Evolutionary conservation across 768 basidiomycete genomes (phyloP).

Genomic region (Termitomyces sp.): DNA sequence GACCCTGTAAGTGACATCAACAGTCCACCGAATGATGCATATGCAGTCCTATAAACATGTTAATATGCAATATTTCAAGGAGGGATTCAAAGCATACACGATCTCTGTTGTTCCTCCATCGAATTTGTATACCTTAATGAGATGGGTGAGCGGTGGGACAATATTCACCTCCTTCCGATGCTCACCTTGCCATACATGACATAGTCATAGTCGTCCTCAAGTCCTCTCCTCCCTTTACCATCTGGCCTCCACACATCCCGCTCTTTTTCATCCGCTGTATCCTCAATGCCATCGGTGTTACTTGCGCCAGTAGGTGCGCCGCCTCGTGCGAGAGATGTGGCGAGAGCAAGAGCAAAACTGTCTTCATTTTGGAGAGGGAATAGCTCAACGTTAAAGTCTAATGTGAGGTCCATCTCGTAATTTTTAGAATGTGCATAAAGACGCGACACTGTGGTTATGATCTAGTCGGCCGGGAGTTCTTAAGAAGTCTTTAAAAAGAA

Average conservation of each 20-base stretch:
- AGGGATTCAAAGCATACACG: conserved; percentile 53
- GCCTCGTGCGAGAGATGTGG: conserved; percentile 68
- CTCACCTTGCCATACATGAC: conserved; percentile 98
- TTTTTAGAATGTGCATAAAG: conserved; percentile 87
- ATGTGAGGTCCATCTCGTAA: conserved; percentile 86
- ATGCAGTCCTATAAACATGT: conserved; percentile 65
- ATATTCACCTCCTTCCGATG: not conserved
- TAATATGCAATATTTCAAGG: conserved; percentile 2
- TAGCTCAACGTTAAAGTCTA: conserved; percentile 93
- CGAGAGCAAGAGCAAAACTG: conserved; percentile 80
- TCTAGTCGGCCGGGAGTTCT: not conserved
- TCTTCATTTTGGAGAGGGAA: conserved; percentile 68
- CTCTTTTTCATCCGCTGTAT: conserved; percentile 65
- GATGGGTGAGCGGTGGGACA: not conserved
- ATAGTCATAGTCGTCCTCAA: conserved; percentile 97
- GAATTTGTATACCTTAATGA: conserved; percentile 85
- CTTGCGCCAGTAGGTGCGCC: conserved; percentile 35
- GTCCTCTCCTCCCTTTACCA: conserved; percentile 69
- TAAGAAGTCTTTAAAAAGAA: not conserved
- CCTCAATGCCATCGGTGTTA: conserved; percentile 42
- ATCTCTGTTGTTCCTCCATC: conserved; percentile 80
- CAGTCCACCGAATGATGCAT: conserved; percentile 94
- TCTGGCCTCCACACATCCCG: conserved; percentile 82
- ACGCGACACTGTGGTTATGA: conserved; percentile 66
- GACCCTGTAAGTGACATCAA: conserved; percentile 92